Evolutionary conservation across 1,139 yeast species (phyloP).

Genomic region (Saccharomyces hybrid): DNA sequence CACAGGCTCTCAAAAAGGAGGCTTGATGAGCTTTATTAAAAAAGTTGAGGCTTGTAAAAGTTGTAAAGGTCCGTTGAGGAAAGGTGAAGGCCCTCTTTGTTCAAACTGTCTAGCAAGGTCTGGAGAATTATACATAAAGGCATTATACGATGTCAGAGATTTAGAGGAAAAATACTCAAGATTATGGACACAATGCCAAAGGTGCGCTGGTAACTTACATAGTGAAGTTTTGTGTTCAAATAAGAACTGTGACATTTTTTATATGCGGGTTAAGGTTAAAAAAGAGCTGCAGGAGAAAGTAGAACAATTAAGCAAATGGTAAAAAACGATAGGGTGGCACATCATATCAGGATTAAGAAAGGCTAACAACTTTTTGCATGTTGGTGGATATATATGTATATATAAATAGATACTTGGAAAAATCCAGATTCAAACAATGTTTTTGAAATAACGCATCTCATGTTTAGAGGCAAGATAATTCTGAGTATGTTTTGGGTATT

Average conservation of each 20-base stretch:
- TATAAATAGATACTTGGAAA: background rate
- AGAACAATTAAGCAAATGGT: slow-evolving; percentile 60
- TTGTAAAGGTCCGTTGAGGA: slow-evolving; percentile 73
- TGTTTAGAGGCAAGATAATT: slow-evolving; percentile 19
- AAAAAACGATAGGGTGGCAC: slow-evolving; percentile 1
- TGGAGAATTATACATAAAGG: slow-evolving; percentile 70
- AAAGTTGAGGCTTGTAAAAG: slow-evolving; percentile 83
- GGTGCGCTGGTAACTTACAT: slow-evolving; percentile 93
- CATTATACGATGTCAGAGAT: slow-evolving; percentile 70
- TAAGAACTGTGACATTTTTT: slow-evolving; percentile 94
- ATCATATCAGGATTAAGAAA: background rate
- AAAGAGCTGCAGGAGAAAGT: slow-evolving; percentile 71
- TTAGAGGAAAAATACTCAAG: slow-evolving; percentile 78
- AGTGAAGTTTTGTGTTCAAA: slow-evolving; percentile 94
- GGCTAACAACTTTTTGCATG: background rate
- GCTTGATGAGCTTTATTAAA: slow-evolving; percentile 84
- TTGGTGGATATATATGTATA: background rate
- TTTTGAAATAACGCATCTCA: background rate
- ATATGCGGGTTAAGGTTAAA: slow-evolving; percentile 93
- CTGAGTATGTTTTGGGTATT: slow-evolving; percentile 30
- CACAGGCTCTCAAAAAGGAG: slow-evolving; percentile 55
- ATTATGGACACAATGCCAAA: slow-evolving; percentile 96
- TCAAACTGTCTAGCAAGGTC: slow-evolving; percentile 67
- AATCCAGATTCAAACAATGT: background rate
- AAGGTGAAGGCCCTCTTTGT: slow-evolving; percentile 74